These are phyloP conservation scores for Rhytidiadelphus loreus DNA, from an alignment of 225 moss, liverwort and hornwort species.

Conservation along the genomic window DNA sequence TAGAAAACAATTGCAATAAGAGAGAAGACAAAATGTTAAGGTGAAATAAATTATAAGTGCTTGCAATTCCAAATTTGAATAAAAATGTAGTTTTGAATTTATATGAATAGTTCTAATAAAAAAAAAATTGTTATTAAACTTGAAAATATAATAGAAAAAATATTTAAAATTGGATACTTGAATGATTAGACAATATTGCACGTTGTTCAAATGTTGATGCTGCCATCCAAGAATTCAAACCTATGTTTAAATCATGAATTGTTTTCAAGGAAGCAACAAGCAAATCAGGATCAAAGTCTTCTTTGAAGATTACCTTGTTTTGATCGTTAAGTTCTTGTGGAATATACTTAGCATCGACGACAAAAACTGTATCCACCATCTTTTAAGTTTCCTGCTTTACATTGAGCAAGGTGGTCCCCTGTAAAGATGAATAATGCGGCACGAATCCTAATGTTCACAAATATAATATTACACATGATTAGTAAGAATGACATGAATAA, in stretches of 20 bases:
- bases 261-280: neutral
- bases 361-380: neutral
- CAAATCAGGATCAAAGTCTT: neutral
- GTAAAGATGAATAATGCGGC: neutral
- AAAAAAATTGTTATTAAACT: neutral
- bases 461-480: neutral
- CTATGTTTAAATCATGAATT: neutral
- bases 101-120: neutral
- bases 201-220: neutral
- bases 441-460: neutral
- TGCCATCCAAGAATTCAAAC: neutral
- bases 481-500: neutral
- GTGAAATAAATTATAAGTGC: neutral
- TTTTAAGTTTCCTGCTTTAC: neutral
- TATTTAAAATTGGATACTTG: neutral
- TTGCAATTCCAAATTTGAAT: neutral
- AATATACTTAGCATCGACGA: fast-evolving
- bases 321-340: neutral
- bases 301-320: neutral
- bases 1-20: neutral
- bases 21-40: neutral
- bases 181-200: neutral
- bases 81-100: neutral
- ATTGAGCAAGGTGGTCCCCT: neutral
- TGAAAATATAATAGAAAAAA: neutral